Base-by-base conservation (phyloP, 306 rosid genomes). In the Luffa acutangula region DNA sequence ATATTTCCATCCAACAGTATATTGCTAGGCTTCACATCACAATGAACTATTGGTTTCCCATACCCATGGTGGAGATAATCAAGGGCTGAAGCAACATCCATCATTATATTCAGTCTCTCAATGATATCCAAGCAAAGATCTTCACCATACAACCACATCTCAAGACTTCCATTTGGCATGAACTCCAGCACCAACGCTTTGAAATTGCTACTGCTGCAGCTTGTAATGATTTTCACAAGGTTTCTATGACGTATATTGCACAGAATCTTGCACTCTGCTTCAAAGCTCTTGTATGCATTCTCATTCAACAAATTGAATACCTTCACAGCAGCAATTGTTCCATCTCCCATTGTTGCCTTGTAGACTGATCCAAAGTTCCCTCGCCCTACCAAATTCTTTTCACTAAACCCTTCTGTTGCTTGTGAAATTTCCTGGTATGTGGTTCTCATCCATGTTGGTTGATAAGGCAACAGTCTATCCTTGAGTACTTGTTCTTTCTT, bases 1-100 rank as follows among this genome's bases (percentile, higher is more conserved):
- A 87, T 84, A 39, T 82, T 72, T 20, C 79, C 80, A 80, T 88
- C 89, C n/a, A 88, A 51, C 34, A 85, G 60, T 21, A 85, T 72
- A 76, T 85, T 85, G 54, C 80, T 80, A 1, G 89, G 91, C 82
- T 88, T 88, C 76, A 86, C 1, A 63, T 88, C 91, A 21, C 89
- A 85, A 5, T 85, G 87, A 18, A 85, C 83, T 15, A 88, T 62
- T 0, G 82, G 41, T 3, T 39, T 4, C 4, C 80, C 51, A 43
- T 76, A 80, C 39, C 85, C 85, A 43, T 85, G 78, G 46, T 88
- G 91, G 15, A 88, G 89, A 49, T 88, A 82, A 20, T 82, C 81
- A 54, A 88, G 34, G 7, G 83, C 89, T 33, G 18, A 62, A 49
- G 80, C 85, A 52, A 79, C 77, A 75, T 83, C 85, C 1, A 74